phyloP scores from a whole-genome alignment of 2,329 filamentous ascomycete species.

The Fusarium sp. region DNA sequence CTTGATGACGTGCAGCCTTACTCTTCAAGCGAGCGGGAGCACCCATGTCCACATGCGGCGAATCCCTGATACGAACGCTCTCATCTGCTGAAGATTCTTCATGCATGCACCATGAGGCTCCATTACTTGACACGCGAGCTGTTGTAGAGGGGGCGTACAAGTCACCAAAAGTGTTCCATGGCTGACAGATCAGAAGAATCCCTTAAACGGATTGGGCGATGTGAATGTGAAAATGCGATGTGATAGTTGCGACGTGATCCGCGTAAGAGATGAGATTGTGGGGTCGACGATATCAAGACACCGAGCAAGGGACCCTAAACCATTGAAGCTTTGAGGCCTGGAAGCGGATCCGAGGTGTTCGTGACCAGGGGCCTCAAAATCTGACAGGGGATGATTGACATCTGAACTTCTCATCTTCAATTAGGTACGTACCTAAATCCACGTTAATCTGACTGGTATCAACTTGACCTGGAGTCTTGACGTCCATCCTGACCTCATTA shows the following conservation, averaged over 20 bases:
- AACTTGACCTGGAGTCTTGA: background rate
- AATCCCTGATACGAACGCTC: slow-evolving; percentile 30
- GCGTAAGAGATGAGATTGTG: slow-evolving; percentile 38
- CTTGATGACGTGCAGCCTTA: slow-evolving; percentile 45
- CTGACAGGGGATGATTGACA: slow-evolving; percentile 4
- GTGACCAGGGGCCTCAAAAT: slow-evolving; percentile 38
- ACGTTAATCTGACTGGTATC: background rate
- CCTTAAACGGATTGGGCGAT: background rate
- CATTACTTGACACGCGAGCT: slow-evolving; percentile 11
- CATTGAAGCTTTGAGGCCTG: slow-evolving; percentile 29
- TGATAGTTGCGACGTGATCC: slow-evolving; percentile 27
- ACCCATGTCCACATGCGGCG: slow-evolving; percentile 34
- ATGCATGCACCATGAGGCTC: slow-evolving; percentile 4
- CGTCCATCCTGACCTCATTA: slow-evolving; percentile 19
- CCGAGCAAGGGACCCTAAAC: slow-evolving; percentile 22
- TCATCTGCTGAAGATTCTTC: slow-evolving; percentile 2
- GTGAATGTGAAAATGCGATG: background rate
- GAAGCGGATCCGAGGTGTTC: slow-evolving; percentile 45
- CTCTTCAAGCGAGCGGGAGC: slow-evolving; percentile 34
- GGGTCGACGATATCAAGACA: slow-evolving; percentile 25
- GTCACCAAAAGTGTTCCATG: slow-evolving; percentile 15
- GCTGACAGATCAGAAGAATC: background rate
- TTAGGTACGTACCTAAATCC: background rate
- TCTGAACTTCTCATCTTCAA: background rate
- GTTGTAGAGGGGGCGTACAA: slow-evolving; percentile 25